Evolutionary conservation across 2,329 filamentous ascomycete genomes (phyloP).

Genomic region (Aspergillus unguis): DNA sequence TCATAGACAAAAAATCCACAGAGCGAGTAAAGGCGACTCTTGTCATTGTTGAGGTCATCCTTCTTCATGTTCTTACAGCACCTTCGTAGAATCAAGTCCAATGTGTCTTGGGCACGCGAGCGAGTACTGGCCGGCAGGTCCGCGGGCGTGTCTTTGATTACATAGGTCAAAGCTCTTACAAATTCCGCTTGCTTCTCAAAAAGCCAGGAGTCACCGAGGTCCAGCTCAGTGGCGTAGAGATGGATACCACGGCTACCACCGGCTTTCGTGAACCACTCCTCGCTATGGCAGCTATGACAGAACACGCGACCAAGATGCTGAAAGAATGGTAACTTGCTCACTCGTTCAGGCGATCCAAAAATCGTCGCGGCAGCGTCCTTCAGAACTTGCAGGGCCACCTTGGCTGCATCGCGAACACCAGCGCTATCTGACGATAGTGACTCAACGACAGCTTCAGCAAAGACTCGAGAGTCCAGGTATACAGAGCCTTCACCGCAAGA

Average conservation of each 20-base stretch:
- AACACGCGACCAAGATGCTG: slow-evolving; percentile 76
- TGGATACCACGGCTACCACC: slow-evolving; percentile 89
- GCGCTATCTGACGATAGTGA: slow-evolving; percentile 81
- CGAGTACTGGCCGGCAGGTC: slow-evolving; percentile 90
- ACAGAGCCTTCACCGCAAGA: slow-evolving; percentile 82
- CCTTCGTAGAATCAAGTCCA: slow-evolving; percentile 73
- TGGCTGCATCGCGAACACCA: slow-evolving; percentile 76
- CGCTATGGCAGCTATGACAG: slow-evolving; percentile 91
- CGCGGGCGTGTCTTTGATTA: slow-evolving; percentile 96
- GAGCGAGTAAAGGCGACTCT: slow-evolving; percentile 67
- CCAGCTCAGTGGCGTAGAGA: slow-evolving; percentile 77
- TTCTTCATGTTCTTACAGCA: slow-evolving; percentile 78
- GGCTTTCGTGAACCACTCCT: slow-evolving; percentile 98
- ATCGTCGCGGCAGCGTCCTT: slow-evolving; percentile 73
- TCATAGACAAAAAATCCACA: slow-evolving; percentile 85
- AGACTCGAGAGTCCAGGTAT: slow-evolving; percentile 77
- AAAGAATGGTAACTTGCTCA: slow-evolving; percentile 80
- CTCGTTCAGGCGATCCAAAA: slow-evolving; percentile 69
- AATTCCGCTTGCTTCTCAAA: slow-evolving; percentile 80
- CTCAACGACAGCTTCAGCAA: slow-evolving; percentile 87
- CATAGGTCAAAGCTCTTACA: slow-evolving; percentile 86
- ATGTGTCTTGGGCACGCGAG: slow-evolving; percentile 73
- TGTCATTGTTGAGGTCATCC: slow-evolving; percentile 68
- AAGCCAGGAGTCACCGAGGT: slow-evolving; percentile 81
- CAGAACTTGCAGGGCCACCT: slow-evolving; percentile 72